These are phyloP conservation scores for Cladophialophora psammophila DNA, from an alignment of 2,329 filamentous ascomycete species.

Conservation along the genomic window DNA sequence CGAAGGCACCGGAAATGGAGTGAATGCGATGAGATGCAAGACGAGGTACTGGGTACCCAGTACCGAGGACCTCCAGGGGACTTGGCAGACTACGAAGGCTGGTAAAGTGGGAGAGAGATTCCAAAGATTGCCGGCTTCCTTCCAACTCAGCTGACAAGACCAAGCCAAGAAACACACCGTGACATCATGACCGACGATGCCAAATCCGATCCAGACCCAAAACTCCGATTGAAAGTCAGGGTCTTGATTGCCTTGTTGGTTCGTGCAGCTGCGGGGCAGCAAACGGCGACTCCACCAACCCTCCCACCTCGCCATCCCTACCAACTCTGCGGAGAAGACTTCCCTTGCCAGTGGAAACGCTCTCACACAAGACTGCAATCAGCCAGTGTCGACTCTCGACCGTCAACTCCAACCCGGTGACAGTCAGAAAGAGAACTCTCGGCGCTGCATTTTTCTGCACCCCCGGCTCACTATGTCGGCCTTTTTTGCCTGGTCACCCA, in stretches of 20 bases:
- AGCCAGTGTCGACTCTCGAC: not conserved
- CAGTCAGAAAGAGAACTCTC: not conserved
- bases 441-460: not conserved
- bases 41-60: not conserved
- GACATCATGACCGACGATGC: constrained; percentile 17
- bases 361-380: not conserved
- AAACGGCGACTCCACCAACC: constrained; percentile 1
- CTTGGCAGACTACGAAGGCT: not conserved
- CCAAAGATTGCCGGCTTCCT: constrained; percentile 6
- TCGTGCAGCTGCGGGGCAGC: not conserved
- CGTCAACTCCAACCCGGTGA: not conserved
- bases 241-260: not conserved
- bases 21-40: no score
- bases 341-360: not conserved
- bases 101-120: not conserved
- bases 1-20: no score
- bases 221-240: constrained; percentile 19
- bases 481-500: no score
- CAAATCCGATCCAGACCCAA: constrained; percentile 28
- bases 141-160: constrained; percentile 8
- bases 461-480: not conserved
- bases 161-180: constrained; percentile 2
- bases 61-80: not conserved
- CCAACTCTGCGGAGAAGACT: not conserved
- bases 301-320: not conserved